phyloP scores from a whole-genome alignment of 306 rosid genomes.

The Pachyrhizus erosus region DNA sequence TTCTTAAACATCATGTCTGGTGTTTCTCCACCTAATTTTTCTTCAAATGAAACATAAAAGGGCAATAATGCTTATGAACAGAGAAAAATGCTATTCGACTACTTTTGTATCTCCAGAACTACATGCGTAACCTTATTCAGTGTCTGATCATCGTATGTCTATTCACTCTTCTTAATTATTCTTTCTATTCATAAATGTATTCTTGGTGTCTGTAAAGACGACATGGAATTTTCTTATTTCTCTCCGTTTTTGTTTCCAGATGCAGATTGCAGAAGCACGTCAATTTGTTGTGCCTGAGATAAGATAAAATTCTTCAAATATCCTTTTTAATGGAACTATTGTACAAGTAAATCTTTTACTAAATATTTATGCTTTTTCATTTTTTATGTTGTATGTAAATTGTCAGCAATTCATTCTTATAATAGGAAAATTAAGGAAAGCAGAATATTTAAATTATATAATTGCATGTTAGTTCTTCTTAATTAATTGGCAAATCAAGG shows the following conservation, averaged over 20 bases:
- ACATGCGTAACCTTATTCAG: neutral
- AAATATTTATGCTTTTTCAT: neutral
- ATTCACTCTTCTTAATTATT: neutral
- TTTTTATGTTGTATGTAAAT: neutral
- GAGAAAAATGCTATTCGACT: neutral
- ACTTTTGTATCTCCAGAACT: neutral
- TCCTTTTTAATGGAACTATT: neutral
- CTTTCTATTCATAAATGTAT: constrained; percentile 8
- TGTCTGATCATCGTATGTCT: neutral
- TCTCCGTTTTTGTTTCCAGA: constrained; percentile 12
- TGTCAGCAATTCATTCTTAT: neutral
- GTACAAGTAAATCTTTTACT: neutral
- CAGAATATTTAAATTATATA: neutral
- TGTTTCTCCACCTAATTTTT: constrained; percentile 8
- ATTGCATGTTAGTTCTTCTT: neutral
- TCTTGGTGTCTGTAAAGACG: neutral
- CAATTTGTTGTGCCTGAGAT: neutral
- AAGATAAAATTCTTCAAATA: neutral
- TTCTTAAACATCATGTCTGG: neutral
- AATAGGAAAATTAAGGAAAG: neutral
- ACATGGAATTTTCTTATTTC: constrained; percentile 5
- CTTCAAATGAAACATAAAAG: too few species aligned
- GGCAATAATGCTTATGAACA: neutral
- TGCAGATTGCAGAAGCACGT: neutral
- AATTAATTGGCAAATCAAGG: neutral